A percentile compares a stretch with the other conserved stretches of the same genome.
Evolutionary conservation across 2,329 filamentous ascomycete species (phyloP).

Genomic region (Microsporum audouinii): DNA sequence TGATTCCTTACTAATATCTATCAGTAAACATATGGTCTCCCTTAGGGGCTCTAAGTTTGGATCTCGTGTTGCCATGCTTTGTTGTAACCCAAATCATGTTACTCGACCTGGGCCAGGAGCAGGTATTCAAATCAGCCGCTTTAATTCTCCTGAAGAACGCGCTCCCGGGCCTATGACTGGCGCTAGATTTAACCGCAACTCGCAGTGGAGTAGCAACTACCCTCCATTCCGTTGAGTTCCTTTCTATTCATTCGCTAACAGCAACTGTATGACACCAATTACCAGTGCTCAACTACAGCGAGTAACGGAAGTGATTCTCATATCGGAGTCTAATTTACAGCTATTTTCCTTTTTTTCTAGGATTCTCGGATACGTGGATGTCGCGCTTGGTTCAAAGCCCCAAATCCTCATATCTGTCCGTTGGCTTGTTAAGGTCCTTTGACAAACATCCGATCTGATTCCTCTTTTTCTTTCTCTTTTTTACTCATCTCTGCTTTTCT

Average conservation of each 20-base stretch:
- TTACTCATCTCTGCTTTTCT: slow-evolving; percentile 19
- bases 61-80: slow-evolving; percentile 96
- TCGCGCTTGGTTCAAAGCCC: slow-evolving; percentile 15
- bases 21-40: slow-evolving; percentile 93
- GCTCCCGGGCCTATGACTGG: slow-evolving; percentile 26
- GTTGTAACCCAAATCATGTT: slow-evolving; percentile 82
- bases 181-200: slow-evolving; percentile 24
- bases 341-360: slow-evolving; percentile 17
- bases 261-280: background rate
- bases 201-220: slow-evolving; percentile 29
- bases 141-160: slow-evolving; percentile 39
- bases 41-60: slow-evolving; percentile 97
- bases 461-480: slow-evolving; percentile 13
- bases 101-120: slow-evolving; percentile 80
- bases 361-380: slow-evolving; percentile 18
- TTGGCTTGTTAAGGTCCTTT: slow-evolving; percentile 17
- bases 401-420: slow-evolving; percentile 18
- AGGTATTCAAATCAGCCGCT: slow-evolving; percentile 52
- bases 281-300: background rate
- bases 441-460: slow-evolving; percentile 15
- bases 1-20: slow-evolving; percentile 8
- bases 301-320: slow-evolving; percentile 6
- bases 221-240: slow-evolving; percentile 26
- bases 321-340: slow-evolving; percentile 17
- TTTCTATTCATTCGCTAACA: background rate